phyloP scores from a whole-genome alignment of 495 filamentous ascomycete genomes.

The Neurospora sp. region DNA sequence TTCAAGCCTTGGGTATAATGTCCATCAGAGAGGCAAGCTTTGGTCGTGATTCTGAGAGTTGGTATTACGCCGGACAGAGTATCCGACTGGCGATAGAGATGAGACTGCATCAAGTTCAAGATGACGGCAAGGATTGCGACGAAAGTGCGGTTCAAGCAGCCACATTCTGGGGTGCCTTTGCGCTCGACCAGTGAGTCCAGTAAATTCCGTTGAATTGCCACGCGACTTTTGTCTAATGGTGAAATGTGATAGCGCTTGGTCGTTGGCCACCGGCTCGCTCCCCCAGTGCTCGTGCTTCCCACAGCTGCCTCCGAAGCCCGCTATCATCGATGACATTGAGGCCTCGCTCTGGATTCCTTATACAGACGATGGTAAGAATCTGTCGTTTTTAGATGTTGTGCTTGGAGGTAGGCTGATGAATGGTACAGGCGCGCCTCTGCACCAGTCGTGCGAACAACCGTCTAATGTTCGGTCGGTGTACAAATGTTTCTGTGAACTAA shows the following conservation, averaged over 20 bases:
- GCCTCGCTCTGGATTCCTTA: conserved; percentile 48
- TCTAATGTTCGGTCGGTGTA: conserved; percentile 49
- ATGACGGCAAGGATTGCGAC: conserved; percentile 33
- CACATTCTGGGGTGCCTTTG: conserved; percentile 65
- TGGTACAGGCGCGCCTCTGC: conserved; percentile 31
- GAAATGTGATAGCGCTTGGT: conserved; percentile 44
- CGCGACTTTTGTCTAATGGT: conserved; percentile 1
- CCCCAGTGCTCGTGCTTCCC: conserved; percentile 51
- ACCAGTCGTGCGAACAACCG: conserved; percentile 40
- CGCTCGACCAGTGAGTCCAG: conserved; percentile 53
- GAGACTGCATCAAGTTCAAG: conserved; percentile 45
- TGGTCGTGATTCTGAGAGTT: conserved; percentile 55
- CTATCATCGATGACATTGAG: conserved; percentile 44
- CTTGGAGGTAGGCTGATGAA: conserved; percentile 10
- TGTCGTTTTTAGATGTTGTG: background rate
- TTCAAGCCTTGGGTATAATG: conserved; percentile 73
- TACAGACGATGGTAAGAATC: conserved; percentile 42
- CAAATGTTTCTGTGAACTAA: conserved; percentile 53
- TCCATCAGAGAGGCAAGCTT: conserved; percentile 54
- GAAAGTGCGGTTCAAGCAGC: conserved; percentile 55
- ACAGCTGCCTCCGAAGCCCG: conserved; percentile 46
- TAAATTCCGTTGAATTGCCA: background rate
- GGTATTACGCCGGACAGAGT: conserved; percentile 56
- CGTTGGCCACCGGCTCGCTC: conserved; percentile 50
- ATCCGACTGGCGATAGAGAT: conserved; percentile 57